Evolutionary conservation across 495 filamentous ascomycete genomes (phyloP).

Genomic region (Lophium mytilinum): DNA sequence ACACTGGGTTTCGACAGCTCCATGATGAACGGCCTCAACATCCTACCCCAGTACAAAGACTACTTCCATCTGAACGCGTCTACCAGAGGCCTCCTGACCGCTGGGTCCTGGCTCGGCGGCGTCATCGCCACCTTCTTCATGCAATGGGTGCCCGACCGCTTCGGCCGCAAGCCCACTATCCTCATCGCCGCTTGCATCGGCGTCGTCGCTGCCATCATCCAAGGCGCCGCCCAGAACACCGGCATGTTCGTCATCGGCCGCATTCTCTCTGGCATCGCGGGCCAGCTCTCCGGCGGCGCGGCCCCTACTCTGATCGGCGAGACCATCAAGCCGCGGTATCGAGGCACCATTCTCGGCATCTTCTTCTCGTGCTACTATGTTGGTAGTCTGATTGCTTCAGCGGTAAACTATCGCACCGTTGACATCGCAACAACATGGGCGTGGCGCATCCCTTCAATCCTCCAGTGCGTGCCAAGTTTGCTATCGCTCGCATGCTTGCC

Average conservation of each 20-base stretch:
- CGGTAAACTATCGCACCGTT: constrained; percentile 2
- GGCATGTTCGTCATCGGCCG: constrained; percentile 11
- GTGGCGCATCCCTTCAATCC: constrained; percentile 4
- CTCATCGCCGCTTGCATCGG: constrained; percentile 2
- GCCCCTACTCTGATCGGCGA: constrained; percentile 2
- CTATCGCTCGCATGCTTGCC: constrained; percentile 21
- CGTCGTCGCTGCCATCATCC: constrained; percentile 6
- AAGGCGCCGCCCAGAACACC: constrained; percentile 12
- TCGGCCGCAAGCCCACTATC: constrained; percentile 5
- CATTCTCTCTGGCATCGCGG: constrained; percentile 8
- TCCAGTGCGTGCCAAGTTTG: constrained; percentile 2
- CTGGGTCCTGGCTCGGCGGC: not conserved
- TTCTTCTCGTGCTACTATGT: constrained; percentile 1
- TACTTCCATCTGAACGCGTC: constrained; percentile 42
- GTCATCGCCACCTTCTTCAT: too few species aligned
- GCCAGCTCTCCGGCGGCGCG: not conserved
- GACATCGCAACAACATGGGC: constrained; percentile 7
- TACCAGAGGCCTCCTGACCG: constrained; percentile 41
- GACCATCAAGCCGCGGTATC: not conserved
- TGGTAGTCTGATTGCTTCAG: not conserved
- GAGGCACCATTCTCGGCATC: constrained; percentile 6
- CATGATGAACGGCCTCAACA: constrained; percentile 42
- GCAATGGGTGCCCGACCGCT: too few species aligned
- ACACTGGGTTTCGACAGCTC: constrained; percentile 42
- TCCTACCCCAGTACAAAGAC: constrained; percentile 41